Base-by-base conservation (phyloP, 2,329 filamentous ascomycete genomes). In the Huntiella abstrusa region DNA sequence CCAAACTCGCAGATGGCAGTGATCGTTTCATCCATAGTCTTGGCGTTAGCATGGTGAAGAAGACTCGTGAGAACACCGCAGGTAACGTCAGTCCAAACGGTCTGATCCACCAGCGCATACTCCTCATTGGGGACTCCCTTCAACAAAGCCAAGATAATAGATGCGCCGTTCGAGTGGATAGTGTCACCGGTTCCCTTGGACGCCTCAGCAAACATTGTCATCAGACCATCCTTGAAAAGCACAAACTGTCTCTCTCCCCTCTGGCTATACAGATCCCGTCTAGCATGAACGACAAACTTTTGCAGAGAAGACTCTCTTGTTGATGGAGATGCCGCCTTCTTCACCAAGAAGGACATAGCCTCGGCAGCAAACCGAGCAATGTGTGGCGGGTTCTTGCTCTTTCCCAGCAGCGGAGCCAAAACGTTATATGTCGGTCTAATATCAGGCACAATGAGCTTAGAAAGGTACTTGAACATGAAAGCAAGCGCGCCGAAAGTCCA, bases 401-500 rank as follows among this genome's bases (percentile, higher is more conserved):
- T 87, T 52, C 88, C 91, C 28, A 98, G 72, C 45, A 96, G 70
- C 3, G 86, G 80, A 1, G 82, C 73, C 66, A 98, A 76, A 45
- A 91, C 75, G 56, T 84, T 74, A 58, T 85, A 87, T 2, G 92
- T 79, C 41, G 88, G 85, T 51, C 83, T 71, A 52, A 98, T 64
- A 57, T 98, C 83, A 3, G 85, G 80, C 0, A 91, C 82, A 16
- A 98, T 64, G 0, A 96, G 71, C 52, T 84, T 78, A 2, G 86
- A 92, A 4, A 98, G 73, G 57, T 96, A 96, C 59, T 98, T 98
- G 73, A 98, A 95, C 36, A 96, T 69, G 69, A 92, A 98, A 40
- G 91, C 86, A 47, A 98, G 68, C 54, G 84, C 87, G 10, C 80
- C 85, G 63, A 98, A 98, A 43, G 84, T 88, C 87, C 88, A 96